These are phyloP conservation scores for Juglanconis sp. DNA, from an alignment of 2,329 filamentous ascomycete species.

Conservation along the genomic window DNA sequence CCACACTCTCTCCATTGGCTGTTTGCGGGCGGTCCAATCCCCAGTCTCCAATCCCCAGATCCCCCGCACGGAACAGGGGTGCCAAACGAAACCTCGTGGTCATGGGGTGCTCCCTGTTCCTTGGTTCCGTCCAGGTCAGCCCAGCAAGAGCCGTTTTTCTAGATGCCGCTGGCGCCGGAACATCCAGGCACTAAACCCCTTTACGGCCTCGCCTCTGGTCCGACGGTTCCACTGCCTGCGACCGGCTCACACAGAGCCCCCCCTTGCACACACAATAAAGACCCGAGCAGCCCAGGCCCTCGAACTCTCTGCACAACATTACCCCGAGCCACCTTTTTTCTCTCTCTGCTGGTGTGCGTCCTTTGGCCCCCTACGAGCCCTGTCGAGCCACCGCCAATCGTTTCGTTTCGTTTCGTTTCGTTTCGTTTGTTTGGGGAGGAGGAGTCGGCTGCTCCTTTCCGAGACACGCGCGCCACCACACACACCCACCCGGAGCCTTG, in stretches of 20 bases:
- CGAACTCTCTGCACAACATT: constrained; percentile 41
- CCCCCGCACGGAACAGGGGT: background rate
- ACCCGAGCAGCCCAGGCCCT: constrained; percentile 20
- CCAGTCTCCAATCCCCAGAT: background rate
- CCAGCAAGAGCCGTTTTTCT: background rate
- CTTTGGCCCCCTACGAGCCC: background rate
- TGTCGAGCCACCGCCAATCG: constrained; percentile 1
- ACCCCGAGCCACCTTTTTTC: constrained; percentile 34
- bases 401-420: background rate
- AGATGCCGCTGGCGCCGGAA: background rate
- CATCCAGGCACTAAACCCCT: constrained; percentile 1
- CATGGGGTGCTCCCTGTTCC: constrained; percentile 4
- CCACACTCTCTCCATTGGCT: background rate
- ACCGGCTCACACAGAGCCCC: constrained; percentile 2
- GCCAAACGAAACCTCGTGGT: background rate
- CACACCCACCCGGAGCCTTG: background rate
- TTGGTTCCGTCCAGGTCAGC: background rate
- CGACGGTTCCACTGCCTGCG: background rate
- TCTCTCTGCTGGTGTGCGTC: background rate
- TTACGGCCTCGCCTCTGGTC: background rate
- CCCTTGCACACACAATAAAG: constrained; percentile 13
- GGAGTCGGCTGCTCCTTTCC: too few relatives aligned
- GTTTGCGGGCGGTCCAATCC: background rate
- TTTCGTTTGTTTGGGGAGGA: background rate
- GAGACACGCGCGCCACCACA: background rate